Base-by-base conservation (phyloP, 2,329 filamentous ascomycete genomes). In the Cadophora luteo-olivacea region DNA sequence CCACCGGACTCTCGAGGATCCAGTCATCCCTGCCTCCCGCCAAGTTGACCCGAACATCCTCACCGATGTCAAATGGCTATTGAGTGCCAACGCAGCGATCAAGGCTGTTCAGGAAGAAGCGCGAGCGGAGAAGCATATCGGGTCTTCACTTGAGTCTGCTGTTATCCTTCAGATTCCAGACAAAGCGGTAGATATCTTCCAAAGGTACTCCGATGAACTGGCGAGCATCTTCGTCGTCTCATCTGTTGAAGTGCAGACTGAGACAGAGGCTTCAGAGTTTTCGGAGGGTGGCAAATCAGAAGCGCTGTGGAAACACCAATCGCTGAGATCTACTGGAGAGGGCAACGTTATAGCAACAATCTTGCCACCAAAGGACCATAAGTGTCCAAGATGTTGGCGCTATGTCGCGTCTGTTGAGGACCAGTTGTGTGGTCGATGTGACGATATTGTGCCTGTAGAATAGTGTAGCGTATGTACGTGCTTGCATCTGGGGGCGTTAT, bases 371-470 rank as follows among this genome's bases (percentile, higher is more conserved):
- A 78, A 78, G 16, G 79, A 81, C 14, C 81, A 84, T 58, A 99
- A 98, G 79, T 99, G 96, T 78, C 85, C 87, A 0, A 85, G 96
- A 62, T 99, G 96, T 81, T 99, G 96, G 96, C 88, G 91, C 70
- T 97, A 93, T 79, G 85, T 91, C 29, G 89, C 91, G n/a, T 82
- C 86, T n/a, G 80, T 81, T 60, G 85, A 90, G 73, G 88, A 91
- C 22, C 79, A 82, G 49, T 81, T 97, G 22, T 98, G 95, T 79
- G 80, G 79, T 61, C 84, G 93, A 76, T 98, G 95, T 78, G 88
- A 90, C 36, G 85, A 87, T 14, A 87, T 91, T 45, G 85, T 95
- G 22, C 14, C 54, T 67, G 63, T 57, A 62, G 52, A 55, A 57
- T 66, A 61, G 48, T 32, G 12, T 67, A 54, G 24, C n/a, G 19